Percentiles rank a stretch among this genome's conserved stretches.
These are phyloP conservation scores for Populus alba DNA, from an alignment of 345 rosid genomes.

Conservation along the genomic window DNA sequence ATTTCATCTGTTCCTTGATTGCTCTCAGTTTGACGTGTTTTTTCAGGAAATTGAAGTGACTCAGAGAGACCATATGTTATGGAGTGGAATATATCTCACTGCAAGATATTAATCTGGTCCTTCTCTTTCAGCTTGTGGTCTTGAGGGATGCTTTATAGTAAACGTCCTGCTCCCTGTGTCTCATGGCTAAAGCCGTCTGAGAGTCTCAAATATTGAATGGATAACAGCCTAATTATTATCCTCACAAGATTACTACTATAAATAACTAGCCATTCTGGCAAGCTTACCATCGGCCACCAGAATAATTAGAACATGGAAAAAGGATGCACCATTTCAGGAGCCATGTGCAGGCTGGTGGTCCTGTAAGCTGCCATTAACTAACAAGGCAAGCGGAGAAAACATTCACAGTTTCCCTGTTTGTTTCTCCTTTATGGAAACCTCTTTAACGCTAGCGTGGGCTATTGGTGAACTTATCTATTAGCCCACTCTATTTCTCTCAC, in stretches of 20 bases:
- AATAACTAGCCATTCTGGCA: background rate
- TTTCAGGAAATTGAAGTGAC: no score
- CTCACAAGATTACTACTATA: no score
- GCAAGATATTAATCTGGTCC: no score
- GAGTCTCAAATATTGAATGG: background rate
- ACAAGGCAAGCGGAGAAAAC: background rate
- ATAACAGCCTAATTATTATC: background rate
- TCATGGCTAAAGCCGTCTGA: background rate
- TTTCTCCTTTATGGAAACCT: background rate
- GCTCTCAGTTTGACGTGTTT: no score
- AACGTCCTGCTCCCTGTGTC: background rate
- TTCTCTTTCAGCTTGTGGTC: background rate
- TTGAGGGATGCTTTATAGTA: background rate
- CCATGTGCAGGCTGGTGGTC: conserved; percentile 1
- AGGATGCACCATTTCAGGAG: background rate
- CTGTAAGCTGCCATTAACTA: background rate
- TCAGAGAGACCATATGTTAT: no score
- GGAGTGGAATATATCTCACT: no score
- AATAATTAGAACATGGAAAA: background rate
- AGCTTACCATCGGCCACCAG: background rate
- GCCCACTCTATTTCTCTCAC: background rate
- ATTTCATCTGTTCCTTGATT: no score
- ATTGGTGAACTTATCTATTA: background rate
- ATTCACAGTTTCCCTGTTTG: background rate
- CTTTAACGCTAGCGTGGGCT: background rate